A percentile compares a stretch with the other conserved stretches of the same genome.
phyloP scores from a whole-genome alignment of 768 basidiomycete species.

The Floccularia luteovirens region DNA sequence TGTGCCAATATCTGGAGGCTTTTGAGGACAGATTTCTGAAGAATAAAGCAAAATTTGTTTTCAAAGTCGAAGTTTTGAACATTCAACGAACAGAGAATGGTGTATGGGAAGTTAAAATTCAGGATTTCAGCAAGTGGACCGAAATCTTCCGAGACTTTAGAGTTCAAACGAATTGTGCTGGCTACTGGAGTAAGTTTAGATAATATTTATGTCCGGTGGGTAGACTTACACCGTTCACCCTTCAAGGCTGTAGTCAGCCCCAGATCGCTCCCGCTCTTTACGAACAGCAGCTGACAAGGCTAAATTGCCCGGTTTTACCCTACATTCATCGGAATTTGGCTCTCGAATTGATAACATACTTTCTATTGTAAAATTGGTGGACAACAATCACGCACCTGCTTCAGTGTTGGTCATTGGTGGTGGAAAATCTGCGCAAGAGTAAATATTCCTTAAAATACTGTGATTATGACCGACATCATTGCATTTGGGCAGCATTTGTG shows the following conservation, averaged over 20 bases:
- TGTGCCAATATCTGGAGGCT: constrained; percentile 47
- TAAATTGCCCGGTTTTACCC: not conserved
- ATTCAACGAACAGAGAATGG: constrained; percentile 27
- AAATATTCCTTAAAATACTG: constrained; percentile 5
- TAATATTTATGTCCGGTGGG: too few relatives aligned
- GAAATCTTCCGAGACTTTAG: constrained; percentile 12
- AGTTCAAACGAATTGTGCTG: constrained; percentile 43
- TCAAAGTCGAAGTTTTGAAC: constrained; percentile 38
- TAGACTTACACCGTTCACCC: too few relatives aligned
- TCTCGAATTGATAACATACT: constrained; percentile 29
- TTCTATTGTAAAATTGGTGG: constrained; percentile 11
- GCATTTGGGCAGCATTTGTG: constrained; percentile 31
- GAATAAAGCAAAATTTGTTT: constrained; percentile 27
- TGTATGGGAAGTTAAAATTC: constrained; percentile 37
- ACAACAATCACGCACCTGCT: constrained; percentile 8
- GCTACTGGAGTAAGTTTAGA: constrained; percentile 49
- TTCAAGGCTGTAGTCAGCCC: too few relatives aligned
- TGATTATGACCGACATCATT: not conserved
- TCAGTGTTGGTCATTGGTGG: constrained; percentile 49
- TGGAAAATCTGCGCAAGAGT: constrained; percentile 64
- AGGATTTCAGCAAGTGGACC: constrained; percentile 14
- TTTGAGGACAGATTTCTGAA: constrained; percentile 41
- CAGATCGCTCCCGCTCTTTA: too few relatives aligned
- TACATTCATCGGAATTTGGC: constrained; percentile 2
- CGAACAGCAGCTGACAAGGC: too few relatives aligned